These are phyloP conservation scores for Eremochloa ophiuroides DNA, from an alignment of 176 grass and related monocot species.

Conservation along the genomic window DNA sequence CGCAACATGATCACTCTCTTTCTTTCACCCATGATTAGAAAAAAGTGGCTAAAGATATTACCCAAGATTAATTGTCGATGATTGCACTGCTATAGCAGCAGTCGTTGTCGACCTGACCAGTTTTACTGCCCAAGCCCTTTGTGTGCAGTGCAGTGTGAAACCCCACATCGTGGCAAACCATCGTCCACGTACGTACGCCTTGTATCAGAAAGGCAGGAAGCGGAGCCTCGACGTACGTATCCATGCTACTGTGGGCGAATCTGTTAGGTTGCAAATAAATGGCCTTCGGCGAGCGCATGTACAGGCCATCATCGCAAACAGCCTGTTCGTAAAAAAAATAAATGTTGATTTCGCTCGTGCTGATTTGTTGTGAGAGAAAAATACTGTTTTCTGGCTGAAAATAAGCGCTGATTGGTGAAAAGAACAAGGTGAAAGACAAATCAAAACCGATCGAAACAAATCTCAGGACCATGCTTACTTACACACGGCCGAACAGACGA, in stretches of 20 bases:
- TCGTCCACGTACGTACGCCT: background rate
- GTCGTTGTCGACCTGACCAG: background rate
- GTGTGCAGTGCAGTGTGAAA: too few relatives aligned
- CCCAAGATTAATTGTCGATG: background rate
- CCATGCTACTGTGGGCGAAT: background rate
- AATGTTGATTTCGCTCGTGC: too few relatives aligned
- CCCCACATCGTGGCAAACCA: background rate
- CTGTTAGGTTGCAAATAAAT: conserved; percentile 38
- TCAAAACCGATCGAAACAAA: conserved; percentile 13
- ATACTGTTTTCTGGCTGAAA: too few relatives aligned
- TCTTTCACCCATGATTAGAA: background rate
- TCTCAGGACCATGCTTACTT: conserved; percentile 34
- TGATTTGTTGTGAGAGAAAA: too few relatives aligned
- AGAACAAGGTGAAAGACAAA: too few relatives aligned
- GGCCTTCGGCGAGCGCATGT: background rate
- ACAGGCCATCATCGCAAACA: conserved; percentile 25
- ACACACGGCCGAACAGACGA: background rate
- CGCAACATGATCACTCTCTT: background rate
- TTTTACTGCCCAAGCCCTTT: background rate
- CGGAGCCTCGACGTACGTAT: background rate
- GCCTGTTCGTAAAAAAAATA: too few relatives aligned
- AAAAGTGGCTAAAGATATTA: background rate
- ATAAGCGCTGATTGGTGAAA: too few relatives aligned
- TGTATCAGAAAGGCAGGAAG: background rate
- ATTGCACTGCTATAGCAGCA: background rate